Conservation (phyloP, 2,329 filamentous ascomycete species). For the Colletotrichum sp. region DNA sequence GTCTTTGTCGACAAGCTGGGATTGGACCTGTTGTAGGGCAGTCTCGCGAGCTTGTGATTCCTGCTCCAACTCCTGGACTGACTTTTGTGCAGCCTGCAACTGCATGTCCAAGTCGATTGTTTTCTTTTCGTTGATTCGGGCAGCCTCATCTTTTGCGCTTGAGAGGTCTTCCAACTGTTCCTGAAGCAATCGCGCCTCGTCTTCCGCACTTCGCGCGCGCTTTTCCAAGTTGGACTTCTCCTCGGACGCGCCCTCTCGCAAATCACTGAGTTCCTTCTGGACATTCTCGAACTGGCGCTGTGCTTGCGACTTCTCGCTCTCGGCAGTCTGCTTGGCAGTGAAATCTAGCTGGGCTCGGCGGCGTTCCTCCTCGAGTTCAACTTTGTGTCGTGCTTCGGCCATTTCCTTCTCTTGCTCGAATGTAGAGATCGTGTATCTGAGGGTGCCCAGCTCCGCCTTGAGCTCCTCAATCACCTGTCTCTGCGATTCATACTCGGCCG, state of each 20-base stretch:
- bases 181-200: conserved; percentile 74
- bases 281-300: conserved; percentile 54
- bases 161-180: conserved; percentile 81
- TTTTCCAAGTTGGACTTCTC: conserved; percentile 72
- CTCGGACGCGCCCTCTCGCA: conserved; percentile 53
- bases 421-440: conserved; percentile 87
- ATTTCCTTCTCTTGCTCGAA: conserved; percentile 89
- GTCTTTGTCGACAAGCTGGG: conserved; percentile 72
- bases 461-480: conserved; percentile 73
- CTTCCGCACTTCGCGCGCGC: conserved; percentile 72
- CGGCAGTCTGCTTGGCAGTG: conserved; percentile 66
- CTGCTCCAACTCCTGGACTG: conserved; percentile 62
- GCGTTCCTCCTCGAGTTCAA: conserved; percentile 81
- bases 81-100: conserved; percentile 48
- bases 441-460: conserved; percentile 85
- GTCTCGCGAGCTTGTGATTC: conserved; percentile 62
- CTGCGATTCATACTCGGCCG: conserved; percentile 64
- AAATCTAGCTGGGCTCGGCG: conserved; percentile 86
- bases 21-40: conserved; percentile 65
- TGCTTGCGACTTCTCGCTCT: conserved; percentile 57
- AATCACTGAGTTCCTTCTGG: conserved; percentile 55
- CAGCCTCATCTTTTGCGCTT: conserved; percentile 69
- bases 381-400: conserved; percentile 76
- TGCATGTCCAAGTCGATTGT: conserved; percentile 60
- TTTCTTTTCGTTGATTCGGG: conserved; percentile 64